Base-by-base conservation (phyloP, 306 rosid species). In the Neltuma alba region DNA sequence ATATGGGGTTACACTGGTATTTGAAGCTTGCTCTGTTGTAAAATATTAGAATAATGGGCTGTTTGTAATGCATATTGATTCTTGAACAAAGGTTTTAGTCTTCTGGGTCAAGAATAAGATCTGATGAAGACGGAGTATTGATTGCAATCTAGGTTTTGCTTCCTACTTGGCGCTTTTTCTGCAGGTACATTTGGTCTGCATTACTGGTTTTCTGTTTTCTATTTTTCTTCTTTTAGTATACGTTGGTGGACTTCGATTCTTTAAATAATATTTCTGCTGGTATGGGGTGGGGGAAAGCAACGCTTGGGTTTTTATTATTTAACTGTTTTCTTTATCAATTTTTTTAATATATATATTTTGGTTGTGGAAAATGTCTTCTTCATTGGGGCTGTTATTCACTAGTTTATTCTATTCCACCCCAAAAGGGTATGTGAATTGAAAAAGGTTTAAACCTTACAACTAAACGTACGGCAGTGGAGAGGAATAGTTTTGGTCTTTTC, bases 31-130 rank as follows among this genome's bases (percentile, higher is more conserved):
- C 20, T 60, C 9, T 60, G 18, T 28, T 60, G 37, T 13, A 30
- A 28, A 27, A 14, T 60, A 70, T 79, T 72, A 74, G 83, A 69
- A 75, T 80, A 78, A 50, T 72, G 82, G 77, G 81, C 69, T 83
- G 74, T 23, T 52, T 57, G 78, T 69, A 57, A 82, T 78, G 80
- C 77, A 70, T 86, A 62, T 80, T 79, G 27, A 38, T 28, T 28
- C 37, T 30, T 28, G 5, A 55, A 72, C n/a, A 23, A 36, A 27
- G 64, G 47, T 52, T 68, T 66, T 69, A 65, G 77, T 55, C 62
- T 42, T 84, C 76, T 84, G 76, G 82, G 67, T 70, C 64, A 55
- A 62, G 77, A 74, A 38, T 68, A 84, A 87, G 93, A 91, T 91
- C 89, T 84, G 76, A 78, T 76, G 82, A 80, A 34, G 84, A 37